A percentile compares a stretch with the other conserved stretches of the same genome.
These are phyloP conservation scores for Heterobasidion annosum DNA, from an alignment of 1,284 basidiomycete genomes.

Conservation along the genomic window DNA sequence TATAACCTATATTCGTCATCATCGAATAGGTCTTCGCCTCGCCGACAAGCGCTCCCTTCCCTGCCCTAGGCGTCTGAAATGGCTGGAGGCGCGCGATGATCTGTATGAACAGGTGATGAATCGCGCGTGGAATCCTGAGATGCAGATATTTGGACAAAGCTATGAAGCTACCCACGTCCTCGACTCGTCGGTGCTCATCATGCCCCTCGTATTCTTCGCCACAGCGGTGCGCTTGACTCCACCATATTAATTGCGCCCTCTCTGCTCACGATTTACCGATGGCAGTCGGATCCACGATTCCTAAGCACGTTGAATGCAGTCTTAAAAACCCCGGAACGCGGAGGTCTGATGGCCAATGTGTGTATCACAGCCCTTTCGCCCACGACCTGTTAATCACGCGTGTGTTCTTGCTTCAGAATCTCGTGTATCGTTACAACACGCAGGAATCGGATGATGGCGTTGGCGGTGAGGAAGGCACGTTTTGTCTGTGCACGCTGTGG, in stretches of 20 bases:
- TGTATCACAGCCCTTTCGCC: slow-evolving; percentile 11
- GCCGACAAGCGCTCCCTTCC: slow-evolving; percentile 84
- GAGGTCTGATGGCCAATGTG: slow-evolving; percentile 83
- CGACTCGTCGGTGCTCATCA: slow-evolving; percentile 72
- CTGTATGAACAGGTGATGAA: slow-evolving; percentile 84
- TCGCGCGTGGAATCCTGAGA: slow-evolving; percentile 67
- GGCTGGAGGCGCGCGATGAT: slow-evolving; percentile 68
- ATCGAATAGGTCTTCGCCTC: slow-evolving; percentile 60
- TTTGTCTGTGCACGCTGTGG: slow-evolving; percentile 77
- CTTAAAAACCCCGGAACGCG: slow-evolving; percentile 76
- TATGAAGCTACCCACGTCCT: slow-evolving; percentile 66
- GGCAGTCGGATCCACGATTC: slow-evolving; percentile 79
- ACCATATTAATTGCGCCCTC: slow-evolving; percentile 5
- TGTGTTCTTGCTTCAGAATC: slow-evolving; percentile 29
- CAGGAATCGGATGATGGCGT: slow-evolving; percentile 81
- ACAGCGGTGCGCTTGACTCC: slow-evolving; percentile 28
- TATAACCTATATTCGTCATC: neutral
- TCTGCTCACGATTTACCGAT: neutral
- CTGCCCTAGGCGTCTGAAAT: slow-evolving; percentile 61
- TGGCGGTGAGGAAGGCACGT: slow-evolving; percentile 87
- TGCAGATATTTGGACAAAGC: slow-evolving; percentile 67
- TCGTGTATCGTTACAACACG: slow-evolving; percentile 79
- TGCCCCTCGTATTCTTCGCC: slow-evolving; percentile 85
- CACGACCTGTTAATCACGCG: neutral
- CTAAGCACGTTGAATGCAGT: slow-evolving; percentile 75